A percentile compares a stretch with the other conserved stretches of the same genome.
Evolutionary conservation across 768 basidiomycete genomes (phyloP).

Genomic region (Dacryopinax spathularia): DNA sequence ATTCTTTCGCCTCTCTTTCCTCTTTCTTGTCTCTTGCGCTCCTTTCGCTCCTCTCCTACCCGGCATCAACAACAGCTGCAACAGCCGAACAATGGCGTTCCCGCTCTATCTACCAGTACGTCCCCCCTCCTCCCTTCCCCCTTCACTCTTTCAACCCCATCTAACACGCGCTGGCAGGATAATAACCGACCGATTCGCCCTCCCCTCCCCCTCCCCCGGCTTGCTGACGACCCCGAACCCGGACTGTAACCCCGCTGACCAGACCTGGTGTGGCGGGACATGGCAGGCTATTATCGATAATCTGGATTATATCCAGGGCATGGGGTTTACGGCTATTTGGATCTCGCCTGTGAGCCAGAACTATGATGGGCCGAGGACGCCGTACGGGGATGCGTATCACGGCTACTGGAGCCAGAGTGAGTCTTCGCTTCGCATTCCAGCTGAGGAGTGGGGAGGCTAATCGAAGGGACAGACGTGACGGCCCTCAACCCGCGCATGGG

Average conservation of each 20-base stretch:
- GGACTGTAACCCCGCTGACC: conserved; percentile 41
- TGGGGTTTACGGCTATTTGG: conserved; percentile 79
- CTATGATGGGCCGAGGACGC: conserved; percentile 51
- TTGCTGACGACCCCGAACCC: conserved; percentile 53
- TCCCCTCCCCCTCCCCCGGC: conserved; percentile 41
- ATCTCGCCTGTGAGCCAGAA: conserved; percentile 72
- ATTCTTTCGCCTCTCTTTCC: conserved; percentile 4
- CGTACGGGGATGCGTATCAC: conserved; percentile 73
- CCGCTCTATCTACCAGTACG: conserved; percentile 68
- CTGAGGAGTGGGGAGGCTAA: too few species aligned
- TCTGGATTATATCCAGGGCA: conserved; percentile 72
- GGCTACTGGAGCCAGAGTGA: conserved; percentile 52
- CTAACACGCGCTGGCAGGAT: conserved; percentile 29
- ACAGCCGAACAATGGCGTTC: conserved; percentile 61
- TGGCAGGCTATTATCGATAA: conserved; percentile 56
- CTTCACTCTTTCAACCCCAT: not conserved
- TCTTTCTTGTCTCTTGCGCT: conserved; percentile 13
- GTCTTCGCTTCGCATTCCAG: not conserved
- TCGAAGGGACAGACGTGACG: conserved; percentile 51
- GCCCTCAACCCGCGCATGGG: conserved; percentile 59
- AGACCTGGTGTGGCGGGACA: conserved; percentile 77
- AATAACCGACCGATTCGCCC: conserved; percentile 64
- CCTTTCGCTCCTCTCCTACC: conserved; percentile 10
- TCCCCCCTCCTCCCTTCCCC: conserved; percentile 6
- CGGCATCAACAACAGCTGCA: conserved; percentile 34